Evolutionary conservation across 2,329 filamentous ascomycete genomes (phyloP).

Genomic region (Conoideocrella luteorostrata): DNA sequence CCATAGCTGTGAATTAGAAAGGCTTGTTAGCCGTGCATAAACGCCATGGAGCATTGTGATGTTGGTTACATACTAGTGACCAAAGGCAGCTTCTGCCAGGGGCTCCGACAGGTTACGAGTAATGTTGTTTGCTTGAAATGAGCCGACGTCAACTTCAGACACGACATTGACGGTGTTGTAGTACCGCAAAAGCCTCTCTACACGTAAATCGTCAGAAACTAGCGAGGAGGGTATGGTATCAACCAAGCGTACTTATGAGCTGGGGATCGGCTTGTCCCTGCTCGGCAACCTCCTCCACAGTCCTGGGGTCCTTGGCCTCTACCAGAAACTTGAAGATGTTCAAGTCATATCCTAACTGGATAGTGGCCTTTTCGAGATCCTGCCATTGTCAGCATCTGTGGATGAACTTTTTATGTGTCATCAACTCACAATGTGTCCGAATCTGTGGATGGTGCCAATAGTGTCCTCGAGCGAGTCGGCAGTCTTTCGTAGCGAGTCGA

Average conservation of each 20-base stretch:
- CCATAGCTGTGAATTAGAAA: no score
- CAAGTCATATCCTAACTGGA: no score
- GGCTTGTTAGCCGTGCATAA: no score
- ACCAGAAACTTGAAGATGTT: no score
- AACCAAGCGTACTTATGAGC: no score
- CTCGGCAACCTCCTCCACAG: no score
- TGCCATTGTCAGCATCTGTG: background rate
- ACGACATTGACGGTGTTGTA: background rate
- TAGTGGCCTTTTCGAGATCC: background rate
- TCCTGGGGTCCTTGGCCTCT: no score
- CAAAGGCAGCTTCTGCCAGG: background rate
- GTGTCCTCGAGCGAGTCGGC: background rate
- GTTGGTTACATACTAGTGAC: background rate
- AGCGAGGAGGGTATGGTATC: no score
- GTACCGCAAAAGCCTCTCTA: background rate
- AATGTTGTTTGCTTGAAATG: constrained; percentile 1
- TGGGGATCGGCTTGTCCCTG: no score
- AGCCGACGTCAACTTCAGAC: background rate
- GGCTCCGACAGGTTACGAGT: constrained; percentile 4
- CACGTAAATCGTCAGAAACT: no score
- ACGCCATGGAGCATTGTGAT: background rate
- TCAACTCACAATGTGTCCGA: background rate
- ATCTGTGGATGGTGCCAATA: background rate
- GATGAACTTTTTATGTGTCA: background rate
- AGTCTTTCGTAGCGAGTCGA: background rate